These are phyloP conservation scores for Fusarium staphyleae DNA, from an alignment of 2,329 filamentous ascomycete species.

Conservation along the genomic window DNA sequence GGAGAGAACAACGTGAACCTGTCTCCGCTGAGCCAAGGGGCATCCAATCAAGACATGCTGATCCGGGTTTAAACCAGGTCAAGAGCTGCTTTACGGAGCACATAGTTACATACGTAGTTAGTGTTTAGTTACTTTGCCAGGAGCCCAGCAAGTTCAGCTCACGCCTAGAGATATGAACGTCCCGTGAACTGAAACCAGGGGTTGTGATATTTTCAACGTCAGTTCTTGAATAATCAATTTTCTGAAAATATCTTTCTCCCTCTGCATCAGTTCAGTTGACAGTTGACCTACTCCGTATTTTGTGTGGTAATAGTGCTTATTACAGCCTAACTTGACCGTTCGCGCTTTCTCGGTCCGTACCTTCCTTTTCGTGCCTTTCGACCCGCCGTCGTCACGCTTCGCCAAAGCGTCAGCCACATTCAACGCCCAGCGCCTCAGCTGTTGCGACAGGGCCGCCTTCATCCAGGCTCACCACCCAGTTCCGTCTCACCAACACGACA, in stretches of 20 bases:
- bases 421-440: neutral
- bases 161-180: slow-evolving; percentile 4
- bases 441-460: neutral
- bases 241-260: neutral
- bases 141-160: neutral
- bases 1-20: slow-evolving; percentile 4
- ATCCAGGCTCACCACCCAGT: slow-evolving; percentile 13
- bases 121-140: slow-evolving; percentile 4
- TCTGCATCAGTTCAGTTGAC: too few species aligned
- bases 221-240: neutral
- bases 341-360: neutral
- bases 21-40: neutral
- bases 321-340: slow-evolving; percentile 6
- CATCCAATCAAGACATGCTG: slow-evolving; percentile 13
- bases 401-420: slow-evolving; percentile 27
- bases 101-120: neutral
- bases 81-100: neutral
- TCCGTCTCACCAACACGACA: slow-evolving; percentile 4
- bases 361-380: slow-evolving; percentile 7
- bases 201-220: neutral
- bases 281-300: neutral
- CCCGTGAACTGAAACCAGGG: slow-evolving; percentile 6
- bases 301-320: slow-evolving; percentile 22
- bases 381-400: slow-evolving; percentile 26
- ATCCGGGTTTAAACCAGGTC: neutral